Conservation (phyloP, 805 yeast species). For the Candida quercuum region DNA sequence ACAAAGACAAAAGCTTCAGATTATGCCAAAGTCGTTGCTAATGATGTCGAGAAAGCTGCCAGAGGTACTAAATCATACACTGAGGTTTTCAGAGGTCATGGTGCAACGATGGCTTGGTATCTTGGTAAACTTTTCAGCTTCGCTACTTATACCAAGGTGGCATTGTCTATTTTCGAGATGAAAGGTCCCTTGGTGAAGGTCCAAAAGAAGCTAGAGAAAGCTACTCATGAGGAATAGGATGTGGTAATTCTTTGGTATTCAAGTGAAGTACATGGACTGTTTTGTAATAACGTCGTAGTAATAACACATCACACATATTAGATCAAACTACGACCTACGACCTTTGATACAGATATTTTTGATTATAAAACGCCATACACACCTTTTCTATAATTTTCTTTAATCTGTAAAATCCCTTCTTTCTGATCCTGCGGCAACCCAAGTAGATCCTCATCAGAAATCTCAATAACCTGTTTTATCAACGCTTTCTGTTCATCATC, state of each 20-base stretch:
- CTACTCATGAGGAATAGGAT: too few species aligned
- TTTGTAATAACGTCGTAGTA: too few species aligned
- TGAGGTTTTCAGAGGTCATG: conserved; percentile 12
- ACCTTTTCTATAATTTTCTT: conserved; percentile 23
- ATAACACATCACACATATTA: background rate
- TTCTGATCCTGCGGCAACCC: conserved; percentile 48
- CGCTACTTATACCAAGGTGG: too few species aligned
- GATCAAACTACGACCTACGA: too few species aligned
- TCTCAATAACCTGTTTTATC: conserved; percentile 45
- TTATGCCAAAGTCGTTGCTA: conserved; percentile 34
- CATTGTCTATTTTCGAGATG: too few species aligned
- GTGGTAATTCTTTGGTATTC: too few species aligned
- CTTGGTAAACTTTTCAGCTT: too few species aligned
- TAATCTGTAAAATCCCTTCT: conserved; percentile 20
- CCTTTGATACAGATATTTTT: too few species aligned
- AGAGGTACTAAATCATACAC: conserved; percentile 4
- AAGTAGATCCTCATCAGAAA: conserved; percentile 46
- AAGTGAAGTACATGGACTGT: too few species aligned
- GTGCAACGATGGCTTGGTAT: too few species aligned
- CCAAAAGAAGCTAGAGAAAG: too few species aligned
- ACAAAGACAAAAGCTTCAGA: conserved; percentile 23
- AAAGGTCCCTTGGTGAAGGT: too few species aligned
- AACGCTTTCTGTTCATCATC: conserved; percentile 38
- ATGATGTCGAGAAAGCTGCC: conserved; percentile 21
- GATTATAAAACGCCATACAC: conserved; percentile 17